Conservation (phyloP, 345 rosid species). For the Dimocarpus longan region DNA sequence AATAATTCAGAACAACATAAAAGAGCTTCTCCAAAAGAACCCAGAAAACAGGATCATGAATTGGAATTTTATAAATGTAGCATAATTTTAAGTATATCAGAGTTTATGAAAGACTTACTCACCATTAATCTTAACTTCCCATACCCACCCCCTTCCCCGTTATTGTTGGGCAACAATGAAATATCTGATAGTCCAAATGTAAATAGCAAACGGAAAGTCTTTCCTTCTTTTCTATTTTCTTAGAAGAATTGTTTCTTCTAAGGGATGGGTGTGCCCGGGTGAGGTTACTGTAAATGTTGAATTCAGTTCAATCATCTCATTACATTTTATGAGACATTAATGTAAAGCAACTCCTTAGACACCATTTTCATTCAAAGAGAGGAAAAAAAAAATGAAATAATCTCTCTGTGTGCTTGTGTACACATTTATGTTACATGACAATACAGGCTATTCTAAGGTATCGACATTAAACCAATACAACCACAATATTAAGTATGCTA, state of each 20-base stretch:
- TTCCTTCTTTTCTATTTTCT: neutral
- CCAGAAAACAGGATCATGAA: slow-evolving; percentile 6
- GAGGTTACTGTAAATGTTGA: neutral
- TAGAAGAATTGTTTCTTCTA: neutral
- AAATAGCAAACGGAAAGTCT: neutral
- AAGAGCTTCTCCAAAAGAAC: neutral
- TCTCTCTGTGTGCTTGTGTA: neutral
- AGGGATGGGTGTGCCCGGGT: neutral
- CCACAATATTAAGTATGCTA: neutral
- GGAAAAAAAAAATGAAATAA: neutral
- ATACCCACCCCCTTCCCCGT: neutral
- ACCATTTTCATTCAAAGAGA: neutral
- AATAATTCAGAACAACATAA: neutral
- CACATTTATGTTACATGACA: neutral
- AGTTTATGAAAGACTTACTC: neutral
- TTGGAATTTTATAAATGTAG: neutral
- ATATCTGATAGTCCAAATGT: neutral
- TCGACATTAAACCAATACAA: neutral
- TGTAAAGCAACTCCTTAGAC: neutral
- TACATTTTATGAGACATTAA: neutral
- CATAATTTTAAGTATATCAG: slow-evolving; percentile 4
- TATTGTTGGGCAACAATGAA: neutral
- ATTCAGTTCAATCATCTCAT: neutral
- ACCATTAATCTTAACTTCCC: slow-evolving; percentile 7
- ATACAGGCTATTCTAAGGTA: neutral